phyloP scores from a whole-genome alignment of 2,329 filamentous ascomycete genomes.

The Aspergillus eucalypticola region DNA sequence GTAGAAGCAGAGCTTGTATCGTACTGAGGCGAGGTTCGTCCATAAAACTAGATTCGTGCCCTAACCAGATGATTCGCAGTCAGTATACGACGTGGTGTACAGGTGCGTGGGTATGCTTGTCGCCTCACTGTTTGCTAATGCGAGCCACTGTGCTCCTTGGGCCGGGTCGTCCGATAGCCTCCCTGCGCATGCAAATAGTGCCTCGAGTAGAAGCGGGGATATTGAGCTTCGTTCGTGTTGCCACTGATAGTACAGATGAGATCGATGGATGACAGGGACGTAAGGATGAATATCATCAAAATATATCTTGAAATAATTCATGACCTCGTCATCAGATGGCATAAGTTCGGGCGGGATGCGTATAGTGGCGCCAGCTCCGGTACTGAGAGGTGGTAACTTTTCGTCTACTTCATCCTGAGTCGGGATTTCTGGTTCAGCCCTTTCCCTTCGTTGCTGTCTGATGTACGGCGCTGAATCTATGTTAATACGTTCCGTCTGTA shows the following conservation, averaged over 20 bases:
- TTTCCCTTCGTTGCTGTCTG: slow-evolving; percentile 59
- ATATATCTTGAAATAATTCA: slow-evolving; percentile 86
- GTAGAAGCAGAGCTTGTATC: slow-evolving; percentile 81
- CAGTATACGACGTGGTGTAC: slow-evolving; percentile 7
- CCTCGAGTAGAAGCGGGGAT: slow-evolving; percentile 84
- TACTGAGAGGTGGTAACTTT: slow-evolving; percentile 66
- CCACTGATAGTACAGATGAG: slow-evolving; percentile 87
- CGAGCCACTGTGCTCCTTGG: slow-evolving; percentile 89
- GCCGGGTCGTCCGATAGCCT: slow-evolving; percentile 79
- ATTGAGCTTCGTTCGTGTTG: slow-evolving; percentile 77
- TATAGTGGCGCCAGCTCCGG: slow-evolving; percentile 72
- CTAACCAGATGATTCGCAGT: slow-evolving; percentile 48
- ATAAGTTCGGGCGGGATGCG: slow-evolving; percentile 90
- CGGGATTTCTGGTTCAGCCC: slow-evolving; percentile 55
- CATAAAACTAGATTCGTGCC: slow-evolving; percentile 90
- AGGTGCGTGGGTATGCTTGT: background rate
- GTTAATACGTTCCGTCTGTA: slow-evolving; percentile 9
- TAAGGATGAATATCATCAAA: slow-evolving; percentile 91
- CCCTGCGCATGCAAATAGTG: slow-evolving; percentile 85
- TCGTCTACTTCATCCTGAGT: slow-evolving; percentile 70
- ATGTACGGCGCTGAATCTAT: slow-evolving; percentile 73
- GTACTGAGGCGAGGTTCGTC: slow-evolving; percentile 88
- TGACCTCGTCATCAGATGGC: slow-evolving; percentile 78
- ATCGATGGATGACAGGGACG: slow-evolving; percentile 82
- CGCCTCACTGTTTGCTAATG: slow-evolving; percentile 76